Base-by-base conservation (phyloP, 2,329 filamentous ascomycete genomes). In the Paraphaeosphaeria minitans region DNA sequence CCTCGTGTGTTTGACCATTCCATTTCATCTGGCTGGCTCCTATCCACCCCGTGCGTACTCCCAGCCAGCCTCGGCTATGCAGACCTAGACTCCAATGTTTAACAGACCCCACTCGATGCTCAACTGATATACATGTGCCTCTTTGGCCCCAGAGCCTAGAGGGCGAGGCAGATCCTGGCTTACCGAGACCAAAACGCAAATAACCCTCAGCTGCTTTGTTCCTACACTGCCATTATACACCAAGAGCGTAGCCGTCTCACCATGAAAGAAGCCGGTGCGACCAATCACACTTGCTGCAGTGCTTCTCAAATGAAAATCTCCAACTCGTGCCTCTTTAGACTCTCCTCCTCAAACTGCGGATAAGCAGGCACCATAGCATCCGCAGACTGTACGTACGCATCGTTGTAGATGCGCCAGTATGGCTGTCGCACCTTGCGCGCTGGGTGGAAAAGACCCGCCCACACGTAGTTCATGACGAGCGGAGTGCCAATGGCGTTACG, bases 331-430 rank as follows among this genome's bases (percentile, higher is more conserved):
- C 93, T 84, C 69, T 91, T 88, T 70, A 94, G 81, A 58, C 87
- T 87, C 64, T 95, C 91, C 61, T 95, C 92, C 56, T 91, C 90
- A 64, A 97, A 79, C 64, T 90, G 89, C 1, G 94, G 95, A 75
- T 97, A 99, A 73, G 97, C 97, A 2, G 95, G 96, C 56, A 99
- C 91, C 88, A 99, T 96, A 29, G 92, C 87, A 77, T 99, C 95
- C 19, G 94, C 94, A 33, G 86, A 88, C 74, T 96, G 92, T 49
- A 98, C 94, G 74, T 99, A 99, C 3, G 93, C 92, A 76, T 97
- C 93, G 71, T 99, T 99, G 81, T 97, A 97, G 45, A 99, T 81
- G 58, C 95, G 85, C 94, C 95, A 99, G 80, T 98, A 99, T 21
- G 96, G 95, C 63, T 87, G 89, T 61, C 95, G 86, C 55, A 99